A percentile compares a stretch with the other conserved stretches of the same genome.
Evolutionary conservation across 441 rosid species (phyloP).

Genomic region (Jatropha multifida): DNA sequence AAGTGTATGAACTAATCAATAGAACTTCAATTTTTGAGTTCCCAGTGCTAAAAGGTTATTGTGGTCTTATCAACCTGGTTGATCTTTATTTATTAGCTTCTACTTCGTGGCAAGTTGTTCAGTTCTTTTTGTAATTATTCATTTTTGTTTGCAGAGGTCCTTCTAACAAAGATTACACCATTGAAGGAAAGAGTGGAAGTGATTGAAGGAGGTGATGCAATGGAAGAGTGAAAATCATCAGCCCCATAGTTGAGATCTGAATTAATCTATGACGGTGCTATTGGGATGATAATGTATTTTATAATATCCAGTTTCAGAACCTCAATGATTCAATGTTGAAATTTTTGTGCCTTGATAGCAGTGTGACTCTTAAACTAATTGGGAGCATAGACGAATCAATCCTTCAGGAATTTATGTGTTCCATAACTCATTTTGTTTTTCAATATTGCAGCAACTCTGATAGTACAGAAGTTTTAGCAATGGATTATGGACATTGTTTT

Average conservation of each 20-base stretch:
- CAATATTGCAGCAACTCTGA: not conserved
- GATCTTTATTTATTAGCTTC: not conserved
- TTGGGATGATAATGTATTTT: not conserved
- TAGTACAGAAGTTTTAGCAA: not conserved
- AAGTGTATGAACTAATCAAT: not conserved
- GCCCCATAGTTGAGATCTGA: not conserved
- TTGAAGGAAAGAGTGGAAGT: constrained; percentile 57
- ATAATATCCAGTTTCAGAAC: constrained; percentile 3
- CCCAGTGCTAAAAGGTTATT: not conserved
- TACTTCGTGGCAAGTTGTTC: not conserved
- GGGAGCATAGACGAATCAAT: not conserved
- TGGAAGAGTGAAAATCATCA: constrained; percentile 53
- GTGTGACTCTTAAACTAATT: not conserved
- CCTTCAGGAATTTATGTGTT: constrained; percentile 3
- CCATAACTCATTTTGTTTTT: not conserved
- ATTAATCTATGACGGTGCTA: not conserved
- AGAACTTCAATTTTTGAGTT: not conserved
- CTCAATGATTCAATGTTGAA: not conserved
- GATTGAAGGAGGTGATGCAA: constrained; percentile 58
- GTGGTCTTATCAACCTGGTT: not conserved
- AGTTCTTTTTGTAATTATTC: not conserved
- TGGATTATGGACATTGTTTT: not conserved
- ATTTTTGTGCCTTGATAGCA: not conserved
- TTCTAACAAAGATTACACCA: constrained; percentile 68
- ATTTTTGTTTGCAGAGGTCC: constrained; percentile 58